phyloP scores from a whole-genome alignment of 495 filamentous ascomycete genomes.

The Xeromyces bisporus region DNA sequence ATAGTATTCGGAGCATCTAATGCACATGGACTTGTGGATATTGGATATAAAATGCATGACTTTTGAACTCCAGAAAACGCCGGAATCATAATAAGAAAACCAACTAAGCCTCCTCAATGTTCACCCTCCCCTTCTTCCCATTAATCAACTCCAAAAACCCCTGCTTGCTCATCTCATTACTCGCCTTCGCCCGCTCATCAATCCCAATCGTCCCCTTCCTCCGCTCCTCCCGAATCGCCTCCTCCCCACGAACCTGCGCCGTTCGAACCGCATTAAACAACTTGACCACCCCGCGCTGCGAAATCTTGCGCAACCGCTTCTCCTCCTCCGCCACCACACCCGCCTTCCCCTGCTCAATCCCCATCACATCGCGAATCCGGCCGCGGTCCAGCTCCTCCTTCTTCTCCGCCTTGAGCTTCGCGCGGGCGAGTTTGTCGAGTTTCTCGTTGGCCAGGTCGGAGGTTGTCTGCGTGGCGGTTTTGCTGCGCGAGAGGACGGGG shows the following conservation, averaged over 20 bases:
- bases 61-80: not conserved
- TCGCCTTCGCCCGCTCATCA: constrained; percentile 58
- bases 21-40: constrained; percentile 6
- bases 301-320: constrained; percentile 63
- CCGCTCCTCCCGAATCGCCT: constrained; percentile 50
- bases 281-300: constrained; percentile 83
- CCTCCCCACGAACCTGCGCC: constrained; percentile 69
- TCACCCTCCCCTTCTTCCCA: constrained; percentile 35
- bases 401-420: constrained; percentile 65
- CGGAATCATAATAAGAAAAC: constrained; percentile 3
- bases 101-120: constrained; percentile 31
- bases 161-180: constrained; percentile 90
- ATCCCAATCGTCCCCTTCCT: constrained; percentile 60
- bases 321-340: constrained; percentile 58
- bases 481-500: constrained; percentile 72
- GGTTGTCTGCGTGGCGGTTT: constrained; percentile 44
- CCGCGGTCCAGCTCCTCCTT: constrained; percentile 70
- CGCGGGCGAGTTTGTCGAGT: constrained; percentile 63
- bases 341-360: constrained; percentile 26
- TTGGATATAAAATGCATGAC: not conserved
- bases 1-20: constrained; percentile 1
- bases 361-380: constrained; percentile 68
- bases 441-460: constrained; percentile 52
- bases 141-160: constrained; percentile 84
- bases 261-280: constrained; percentile 90